Base-by-base conservation (phyloP, 2,329 filamentous ascomycete species). In the Coniochaeta sp. region DNA sequence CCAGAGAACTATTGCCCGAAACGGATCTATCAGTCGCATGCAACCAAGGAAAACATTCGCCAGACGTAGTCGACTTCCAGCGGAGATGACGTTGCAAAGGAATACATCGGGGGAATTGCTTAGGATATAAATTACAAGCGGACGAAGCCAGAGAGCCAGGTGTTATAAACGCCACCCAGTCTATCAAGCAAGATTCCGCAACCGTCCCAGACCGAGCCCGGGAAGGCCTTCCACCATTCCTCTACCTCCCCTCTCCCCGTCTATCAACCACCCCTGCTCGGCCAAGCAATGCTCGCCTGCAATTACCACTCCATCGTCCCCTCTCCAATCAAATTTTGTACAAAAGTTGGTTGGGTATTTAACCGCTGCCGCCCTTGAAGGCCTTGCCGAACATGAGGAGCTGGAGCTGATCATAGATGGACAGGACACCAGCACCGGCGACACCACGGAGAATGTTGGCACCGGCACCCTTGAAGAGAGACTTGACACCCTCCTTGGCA, bases 401-500 rank as follows among this genome's bases (percentile, higher is more conserved):
- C 90, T 99, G 95, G 80, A 91, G 91, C 88, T 98, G 93, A 81
- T 99, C 95, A 85, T 99, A 99, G 91, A 99, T 97, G 81, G 95
- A 99, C 79, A 99, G 87, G 78, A 99, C 95, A 99, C 95, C 95
- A 85, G 95, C 95, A 91, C 95, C 96, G 77, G 95, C 95, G 77
- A 99, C 95, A 97, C 95, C 96, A 96, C 95, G 95, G 84, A 99
- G 95, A 77, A 99, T 99, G 91, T 99, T 99, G 88, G 95, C 95
- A 91, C 95, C 95, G 78, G 95, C 95, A 93, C 95, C 95, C 91
- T 99, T 99, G 93, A 99, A 99, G 82, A 99, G 93, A 74, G 95
- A 99, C 84, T 87, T 90, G 82, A 96, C 83, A 87, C 95, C 95
- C 87, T 98, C 95, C 83, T 90, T 91, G 84, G 93, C 93, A 75